A percentile compares a stretch with the other conserved stretches of the same genome.
phyloP scores from a whole-genome alignment of 805 yeast genomes.

The Saccharomycopsis microspora region DNA sequence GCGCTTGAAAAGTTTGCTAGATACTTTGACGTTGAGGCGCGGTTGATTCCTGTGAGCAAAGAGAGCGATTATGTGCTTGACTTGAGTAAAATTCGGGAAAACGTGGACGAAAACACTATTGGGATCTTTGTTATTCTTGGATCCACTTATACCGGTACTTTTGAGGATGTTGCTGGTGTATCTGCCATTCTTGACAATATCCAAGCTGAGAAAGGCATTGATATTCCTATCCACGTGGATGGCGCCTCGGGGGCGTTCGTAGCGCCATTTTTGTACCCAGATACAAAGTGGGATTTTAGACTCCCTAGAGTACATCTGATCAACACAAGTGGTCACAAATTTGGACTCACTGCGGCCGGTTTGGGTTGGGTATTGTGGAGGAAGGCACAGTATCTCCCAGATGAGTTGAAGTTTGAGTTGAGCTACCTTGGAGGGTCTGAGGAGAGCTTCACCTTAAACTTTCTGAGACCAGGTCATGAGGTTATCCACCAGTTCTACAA shows the following conservation, averaged over 20 bases:
- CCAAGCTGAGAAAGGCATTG: slow-evolving; percentile 53
- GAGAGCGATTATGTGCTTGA: slow-evolving; percentile 58
- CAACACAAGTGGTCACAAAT: slow-evolving; percentile 88
- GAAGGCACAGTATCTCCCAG: slow-evolving; percentile 50
- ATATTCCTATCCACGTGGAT: slow-evolving; percentile 82
- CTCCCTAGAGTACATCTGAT: slow-evolving; percentile 69
- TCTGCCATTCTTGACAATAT: slow-evolving; percentile 55
- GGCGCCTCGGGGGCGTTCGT: slow-evolving; percentile 89
- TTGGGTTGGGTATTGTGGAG: slow-evolving; percentile 89
- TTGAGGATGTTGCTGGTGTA: slow-evolving; percentile 62
- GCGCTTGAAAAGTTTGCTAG: slow-evolving; percentile 91
- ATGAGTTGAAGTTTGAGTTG: slow-evolving; percentile 62
- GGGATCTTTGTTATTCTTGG: slow-evolving; percentile 85
- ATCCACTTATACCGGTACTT: slow-evolving; percentile 88
- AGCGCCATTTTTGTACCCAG: slow-evolving; percentile 75
- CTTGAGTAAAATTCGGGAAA: slow-evolving; percentile 41
- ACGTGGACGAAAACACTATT: slow-evolving; percentile 83
- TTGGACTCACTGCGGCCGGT: slow-evolving; percentile 85
- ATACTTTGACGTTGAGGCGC: slow-evolving; percentile 83
- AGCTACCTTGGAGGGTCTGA: slow-evolving; percentile 83
- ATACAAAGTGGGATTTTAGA: slow-evolving; percentile 75
- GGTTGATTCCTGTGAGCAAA: slow-evolving; percentile 56
- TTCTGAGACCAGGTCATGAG: slow-evolving; percentile 88
- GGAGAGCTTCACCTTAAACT: slow-evolving; percentile 77
- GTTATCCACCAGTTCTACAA: slow-evolving; percentile 82